These are phyloP conservation scores for Styphnolobium japonicum DNA, from an alignment of 306 rosid genomes.

Conservation along the genomic window DNA sequence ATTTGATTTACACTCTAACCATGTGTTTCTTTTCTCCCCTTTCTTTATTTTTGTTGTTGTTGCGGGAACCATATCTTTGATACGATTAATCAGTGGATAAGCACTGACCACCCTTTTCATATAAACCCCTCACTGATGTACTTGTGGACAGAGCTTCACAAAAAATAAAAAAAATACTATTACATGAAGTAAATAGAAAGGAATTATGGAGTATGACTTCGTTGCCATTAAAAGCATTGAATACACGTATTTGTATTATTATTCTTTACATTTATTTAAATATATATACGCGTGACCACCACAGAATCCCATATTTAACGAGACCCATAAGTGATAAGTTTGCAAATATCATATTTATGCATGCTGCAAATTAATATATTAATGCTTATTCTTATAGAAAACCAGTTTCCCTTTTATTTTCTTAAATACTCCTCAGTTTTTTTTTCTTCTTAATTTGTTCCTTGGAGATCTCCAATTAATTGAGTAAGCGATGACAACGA, in stretches of 20 bases:
- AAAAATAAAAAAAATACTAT: neutral
- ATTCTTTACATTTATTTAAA: neutral
- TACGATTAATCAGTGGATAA: constrained; percentile 31
- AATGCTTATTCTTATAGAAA: neutral
- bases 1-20: neutral
- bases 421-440: neutral
- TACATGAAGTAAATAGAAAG: neutral
- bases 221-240: neutral
- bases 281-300: constrained; percentile 11
- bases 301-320: constrained; percentile 21
- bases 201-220: constrained; percentile 17
- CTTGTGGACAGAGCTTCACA: neutral
- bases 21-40: too few relatives aligned
- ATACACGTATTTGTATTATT: neutral
- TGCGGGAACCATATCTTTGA: constrained; percentile 33
- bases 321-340: constrained; percentile 14
- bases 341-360: constrained; percentile 6
- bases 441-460: too few relatives aligned
- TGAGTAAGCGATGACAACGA: too few relatives aligned
- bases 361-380: neutral
- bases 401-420: neutral
- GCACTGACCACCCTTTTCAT: constrained; percentile 24
- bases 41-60: neutral
- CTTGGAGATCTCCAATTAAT: too few relatives aligned
- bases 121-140: neutral